Evolutionary conservation across 176 grass and related monocot genomes (phyloP), one percentile per base, ranked within the genome.

Genomic region (Cocos nucifera): DNA sequence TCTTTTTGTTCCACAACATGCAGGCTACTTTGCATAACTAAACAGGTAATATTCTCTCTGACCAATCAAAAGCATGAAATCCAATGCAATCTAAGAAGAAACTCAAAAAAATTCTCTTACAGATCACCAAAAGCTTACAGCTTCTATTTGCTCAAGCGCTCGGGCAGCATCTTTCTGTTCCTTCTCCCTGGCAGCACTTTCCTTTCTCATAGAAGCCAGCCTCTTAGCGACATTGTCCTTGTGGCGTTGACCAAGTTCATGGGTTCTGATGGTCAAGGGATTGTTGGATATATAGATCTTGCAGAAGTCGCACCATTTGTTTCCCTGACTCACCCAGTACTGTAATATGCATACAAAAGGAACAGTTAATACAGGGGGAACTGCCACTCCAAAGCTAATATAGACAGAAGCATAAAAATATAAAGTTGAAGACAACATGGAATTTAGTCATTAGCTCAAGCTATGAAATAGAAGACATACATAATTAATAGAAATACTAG

Each of bases 281-380:
- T 92, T 98, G 63, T 92, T 88, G 0, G 88, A 54, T 70, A 92
- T 98, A 58, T 76, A 98, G 50, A 92, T 98, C 69, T 98, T 89
- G 67, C 93, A 89, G 12, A 98, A 74, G 39, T 98, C 87, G 6
- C 93, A 98, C 93, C 87, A 92, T 86, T 98, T 98, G 69, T 88
- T 98, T 76, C 87, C 93, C 69, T 98, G 84, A 81, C 87, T 98
- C 75, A 98, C 93, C 93, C 93, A 98, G 17, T 98, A 98, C 93
- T 98, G 84, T 27, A 98, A 81, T 1, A 83, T 56, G 7, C 50
- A 1, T 49, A 14, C 22, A 20, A 72, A 67, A 72, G 2, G 39
- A 67, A 1, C 55, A 58, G 51, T 64, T 23, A 30, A n/a, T 56
- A 44, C 5, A 4, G 9, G 32, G 9, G 10, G 0, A 44, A 44